These are phyloP conservation scores for Gracilariopsis chorda DNA, from an alignment of 23 red algal genomes.

Conservation along the genomic window DNA sequence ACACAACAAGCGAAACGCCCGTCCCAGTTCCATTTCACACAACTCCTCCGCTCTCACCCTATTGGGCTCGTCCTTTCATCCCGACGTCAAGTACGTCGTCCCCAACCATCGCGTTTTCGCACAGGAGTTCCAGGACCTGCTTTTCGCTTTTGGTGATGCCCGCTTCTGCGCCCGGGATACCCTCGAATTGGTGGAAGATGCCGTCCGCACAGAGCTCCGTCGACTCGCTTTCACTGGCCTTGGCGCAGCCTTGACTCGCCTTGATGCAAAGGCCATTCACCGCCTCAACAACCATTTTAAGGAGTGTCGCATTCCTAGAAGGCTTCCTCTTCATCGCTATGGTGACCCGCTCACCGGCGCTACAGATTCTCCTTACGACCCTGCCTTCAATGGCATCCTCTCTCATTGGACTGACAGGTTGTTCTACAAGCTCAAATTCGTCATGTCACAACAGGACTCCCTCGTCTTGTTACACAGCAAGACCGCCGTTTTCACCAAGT, in stretches of 20 bases:
- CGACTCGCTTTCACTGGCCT: background rate
- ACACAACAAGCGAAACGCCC: background rate
- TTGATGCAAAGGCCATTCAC: background rate
- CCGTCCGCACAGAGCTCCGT: background rate
- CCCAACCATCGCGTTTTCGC: background rate
- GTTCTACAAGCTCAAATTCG: background rate
- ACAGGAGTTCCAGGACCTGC: background rate
- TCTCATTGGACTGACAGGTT: background rate
- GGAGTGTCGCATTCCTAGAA: background rate
- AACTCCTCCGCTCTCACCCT: background rate
- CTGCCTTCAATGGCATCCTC: background rate
- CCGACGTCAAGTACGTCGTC: background rate
- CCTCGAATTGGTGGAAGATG: background rate
- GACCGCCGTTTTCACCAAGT: background rate
- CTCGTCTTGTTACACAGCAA: background rate
- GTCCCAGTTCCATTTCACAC: background rate
- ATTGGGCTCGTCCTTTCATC: background rate
- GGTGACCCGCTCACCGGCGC: background rate
- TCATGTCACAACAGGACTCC: background rate
- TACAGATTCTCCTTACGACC: background rate
- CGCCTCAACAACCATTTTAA: background rate
- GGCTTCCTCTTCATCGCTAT: background rate
- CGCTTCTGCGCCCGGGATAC: background rate
- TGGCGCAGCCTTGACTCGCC: background rate
- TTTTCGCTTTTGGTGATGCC: conserved; percentile 7